phyloP scores from a whole-genome alignment of 129 eudicot genomes.

The Saussurea involucrata region DNA sequence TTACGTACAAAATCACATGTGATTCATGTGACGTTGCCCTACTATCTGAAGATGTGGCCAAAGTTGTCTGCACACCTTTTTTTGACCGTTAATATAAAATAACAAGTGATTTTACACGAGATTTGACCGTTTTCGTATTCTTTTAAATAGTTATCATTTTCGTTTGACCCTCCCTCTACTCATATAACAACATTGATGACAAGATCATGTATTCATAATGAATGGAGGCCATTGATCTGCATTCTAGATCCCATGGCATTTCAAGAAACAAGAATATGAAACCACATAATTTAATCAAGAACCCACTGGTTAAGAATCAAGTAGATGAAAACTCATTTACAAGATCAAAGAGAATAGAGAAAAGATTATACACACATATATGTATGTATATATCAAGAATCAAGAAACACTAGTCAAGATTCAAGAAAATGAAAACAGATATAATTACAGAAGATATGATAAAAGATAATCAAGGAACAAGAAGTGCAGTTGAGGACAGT shows the following conservation, averaged over 20 bases:
- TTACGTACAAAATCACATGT: too few species aligned
- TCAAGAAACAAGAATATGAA: not conserved
- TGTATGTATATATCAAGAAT: not conserved
- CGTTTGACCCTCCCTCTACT: too few species aligned
- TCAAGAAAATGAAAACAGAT: not conserved
- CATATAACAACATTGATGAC: too few species aligned
- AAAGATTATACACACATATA: not conserved
- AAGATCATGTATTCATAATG: not conserved
- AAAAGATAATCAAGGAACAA: not conserved
- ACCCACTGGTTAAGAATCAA: constrained; percentile 3
- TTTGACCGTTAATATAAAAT: too few species aligned
- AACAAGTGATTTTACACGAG: too few species aligned
- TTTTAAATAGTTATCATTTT: too few species aligned
- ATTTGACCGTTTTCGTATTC: too few species aligned
- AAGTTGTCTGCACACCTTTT: too few species aligned
- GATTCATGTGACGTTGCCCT: too few species aligned
- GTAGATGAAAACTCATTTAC: not conserved
- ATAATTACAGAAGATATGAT: not conserved
- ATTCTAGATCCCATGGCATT: not conserved
- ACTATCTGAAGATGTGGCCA: too few species aligned
- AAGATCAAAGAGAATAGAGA: not conserved
- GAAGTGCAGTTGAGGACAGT: not conserved
- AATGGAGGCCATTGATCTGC: not conserved
- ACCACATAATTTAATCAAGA: not conserved
- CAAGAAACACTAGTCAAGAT: constrained; percentile 4